phyloP scores from a whole-genome alignment of 805 yeast species.

The Candida michaelii region DNA sequence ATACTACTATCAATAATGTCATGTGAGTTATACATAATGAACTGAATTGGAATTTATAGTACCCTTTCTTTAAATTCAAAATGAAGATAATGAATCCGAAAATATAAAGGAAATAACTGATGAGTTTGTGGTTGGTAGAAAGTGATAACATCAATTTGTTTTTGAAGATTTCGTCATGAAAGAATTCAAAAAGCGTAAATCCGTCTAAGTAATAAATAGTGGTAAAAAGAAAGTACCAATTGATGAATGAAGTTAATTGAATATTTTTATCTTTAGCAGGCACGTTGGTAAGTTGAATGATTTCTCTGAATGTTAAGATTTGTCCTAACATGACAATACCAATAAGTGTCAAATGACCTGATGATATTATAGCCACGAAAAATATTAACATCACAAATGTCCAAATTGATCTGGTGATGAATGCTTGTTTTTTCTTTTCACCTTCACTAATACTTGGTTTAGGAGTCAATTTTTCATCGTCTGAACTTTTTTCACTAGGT shows the following conservation, averaged over 20 bases:
- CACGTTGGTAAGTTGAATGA: slow-evolving; percentile 79
- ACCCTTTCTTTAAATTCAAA: slow-evolving; percentile 83
- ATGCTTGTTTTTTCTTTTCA: slow-evolving; percentile 76
- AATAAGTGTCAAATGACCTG: slow-evolving; percentile 86
- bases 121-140: slow-evolving; percentile 77
- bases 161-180: slow-evolving; percentile 51
- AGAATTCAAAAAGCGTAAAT: slow-evolving; percentile 70
- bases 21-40: slow-evolving; percentile 93
- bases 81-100: slow-evolving; percentile 90
- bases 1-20: slow-evolving; percentile 85
- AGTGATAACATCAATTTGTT: slow-evolving; percentile 56
- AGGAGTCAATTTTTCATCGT: neutral
- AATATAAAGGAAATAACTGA: slow-evolving; percentile 80
- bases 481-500: neutral
- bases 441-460: slow-evolving; percentile 33
- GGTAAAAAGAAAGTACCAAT: slow-evolving; percentile 90
- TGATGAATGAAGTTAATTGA: slow-evolving; percentile 78
- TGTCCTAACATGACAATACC: slow-evolving; percentile 71
- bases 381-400: slow-evolving; percentile 84
- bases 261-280: slow-evolving; percentile 82
- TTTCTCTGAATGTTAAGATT: slow-evolving; percentile 84
- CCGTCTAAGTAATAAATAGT: slow-evolving; percentile 90
- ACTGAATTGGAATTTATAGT: slow-evolving; percentile 87
- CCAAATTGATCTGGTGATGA: slow-evolving; percentile 88
- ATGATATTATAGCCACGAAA: slow-evolving; percentile 66